Evolutionary conservation across 2,329 filamentous ascomycete genomes (phyloP).

Genomic region (Phialocephala subalpina): DNA sequence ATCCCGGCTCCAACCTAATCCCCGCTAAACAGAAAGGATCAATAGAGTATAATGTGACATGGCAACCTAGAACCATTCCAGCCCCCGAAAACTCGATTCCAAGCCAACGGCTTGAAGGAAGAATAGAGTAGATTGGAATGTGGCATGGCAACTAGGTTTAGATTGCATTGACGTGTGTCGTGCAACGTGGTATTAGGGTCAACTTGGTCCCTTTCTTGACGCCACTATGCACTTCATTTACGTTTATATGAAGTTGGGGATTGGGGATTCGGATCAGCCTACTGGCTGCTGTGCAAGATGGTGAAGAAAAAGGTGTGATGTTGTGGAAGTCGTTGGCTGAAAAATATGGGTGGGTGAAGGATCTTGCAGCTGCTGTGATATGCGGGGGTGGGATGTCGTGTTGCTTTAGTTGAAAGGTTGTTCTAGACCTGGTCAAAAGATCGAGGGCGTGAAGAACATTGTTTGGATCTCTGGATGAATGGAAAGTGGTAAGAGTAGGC

Average conservation of each 20-base stretch:
- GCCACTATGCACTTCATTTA: not conserved
- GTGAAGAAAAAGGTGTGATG: not conserved
- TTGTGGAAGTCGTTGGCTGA: not conserved
- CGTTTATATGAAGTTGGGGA: no score
- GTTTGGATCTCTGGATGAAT: no score
- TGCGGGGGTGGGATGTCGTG: not conserved
- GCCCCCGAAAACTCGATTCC: no score
- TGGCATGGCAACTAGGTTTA: not conserved
- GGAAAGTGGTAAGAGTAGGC: no score
- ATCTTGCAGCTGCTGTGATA: not conserved
- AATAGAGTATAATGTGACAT: not conserved
- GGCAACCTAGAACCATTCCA: no score
- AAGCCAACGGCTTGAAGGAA: no score
- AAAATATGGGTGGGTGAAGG: not conserved
- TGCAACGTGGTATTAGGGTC: slow-evolving; percentile 2
- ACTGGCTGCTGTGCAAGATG: not conserved
- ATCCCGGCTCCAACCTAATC: no score
- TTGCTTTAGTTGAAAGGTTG: no score
- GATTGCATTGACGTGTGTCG: not conserved
- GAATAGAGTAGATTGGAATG: not conserved
- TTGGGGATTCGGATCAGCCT: not conserved
- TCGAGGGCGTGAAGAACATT: no score
- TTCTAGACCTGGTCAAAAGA: no score
- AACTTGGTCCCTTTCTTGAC: not conserved
- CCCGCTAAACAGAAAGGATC: no score